Conservation (phyloP, 2,329 filamentous ascomycete species). For the Colletotrichum brevisporum region DNA sequence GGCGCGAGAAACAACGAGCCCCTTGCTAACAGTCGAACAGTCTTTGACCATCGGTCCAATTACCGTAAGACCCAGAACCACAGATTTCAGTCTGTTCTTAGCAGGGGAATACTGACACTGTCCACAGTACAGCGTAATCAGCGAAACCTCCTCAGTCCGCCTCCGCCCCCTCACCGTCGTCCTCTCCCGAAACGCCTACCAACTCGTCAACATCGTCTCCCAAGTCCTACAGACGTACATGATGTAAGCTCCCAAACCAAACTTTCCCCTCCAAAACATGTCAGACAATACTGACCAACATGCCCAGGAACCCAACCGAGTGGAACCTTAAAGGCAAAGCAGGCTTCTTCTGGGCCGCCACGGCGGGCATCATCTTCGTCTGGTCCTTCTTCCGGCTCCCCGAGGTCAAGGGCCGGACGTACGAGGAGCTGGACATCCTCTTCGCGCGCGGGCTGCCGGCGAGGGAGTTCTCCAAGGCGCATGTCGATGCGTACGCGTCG, state of each 20-base stretch:
- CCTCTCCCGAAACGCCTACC: constrained; percentile 57
- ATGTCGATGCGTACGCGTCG: constrained; percentile 47
- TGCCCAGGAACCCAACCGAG: constrained; percentile 47
- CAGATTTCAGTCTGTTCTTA: background rate
- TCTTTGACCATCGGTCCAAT: constrained; percentile 60
- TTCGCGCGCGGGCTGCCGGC: constrained; percentile 60
- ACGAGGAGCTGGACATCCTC: constrained; percentile 67
- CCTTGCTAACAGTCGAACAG: constrained; percentile 18
- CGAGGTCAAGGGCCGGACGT: constrained; percentile 65
- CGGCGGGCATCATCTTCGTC: constrained; percentile 58
- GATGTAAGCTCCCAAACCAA: constrained; percentile 37
- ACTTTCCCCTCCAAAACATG: background rate
- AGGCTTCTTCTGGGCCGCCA: constrained; percentile 59
- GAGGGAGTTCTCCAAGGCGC: constrained; percentile 53
- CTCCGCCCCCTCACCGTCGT: constrained; percentile 62
- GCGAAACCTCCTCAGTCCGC: constrained; percentile 60
- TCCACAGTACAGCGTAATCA: constrained; percentile 56
- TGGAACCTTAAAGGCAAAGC: constrained; percentile 58
- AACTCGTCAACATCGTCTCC: constrained; percentile 56
- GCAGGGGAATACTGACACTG: background rate
- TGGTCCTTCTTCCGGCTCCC: constrained; percentile 68
- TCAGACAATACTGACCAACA: background rate
- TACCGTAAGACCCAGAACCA: constrained; percentile 51
- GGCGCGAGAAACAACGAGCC: accelerated
- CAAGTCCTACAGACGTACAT: constrained; percentile 53